Evolutionary conservation across 805 yeast species (phyloP).

Genomic region (Helenozyma baotianmanensis): DNA sequence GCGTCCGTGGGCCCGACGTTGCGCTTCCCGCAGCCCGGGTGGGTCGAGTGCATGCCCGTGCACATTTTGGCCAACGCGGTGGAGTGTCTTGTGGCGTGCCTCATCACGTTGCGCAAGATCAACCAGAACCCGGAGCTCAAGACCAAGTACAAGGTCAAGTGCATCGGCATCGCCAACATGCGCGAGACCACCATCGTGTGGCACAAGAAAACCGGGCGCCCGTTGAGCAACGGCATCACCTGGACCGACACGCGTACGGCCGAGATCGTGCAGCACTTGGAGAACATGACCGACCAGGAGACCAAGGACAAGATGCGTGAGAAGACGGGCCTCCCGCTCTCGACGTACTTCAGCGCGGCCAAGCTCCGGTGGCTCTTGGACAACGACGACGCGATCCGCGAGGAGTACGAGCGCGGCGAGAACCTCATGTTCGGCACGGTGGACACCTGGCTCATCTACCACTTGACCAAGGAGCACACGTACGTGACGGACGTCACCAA

Average conservation of each 20-base stretch:
- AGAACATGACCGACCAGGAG: conserved; percentile 48
- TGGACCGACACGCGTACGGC: conserved; percentile 95
- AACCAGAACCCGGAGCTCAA: conserved; percentile 49
- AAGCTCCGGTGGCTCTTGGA: conserved; percentile 87
- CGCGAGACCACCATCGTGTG: conserved; percentile 90
- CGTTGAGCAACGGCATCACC: conserved; percentile 83
- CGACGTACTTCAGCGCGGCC: conserved; percentile 88
- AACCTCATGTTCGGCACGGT: conserved; percentile 88
- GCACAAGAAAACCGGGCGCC: conserved; percentile 78
- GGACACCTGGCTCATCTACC: conserved; percentile 89
- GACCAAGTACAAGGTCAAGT: conserved; percentile 57
- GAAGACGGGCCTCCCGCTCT: conserved; percentile 79
- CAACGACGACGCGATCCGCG: conserved; percentile 61
- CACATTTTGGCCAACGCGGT: conserved; percentile 76
- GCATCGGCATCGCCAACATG: conserved; percentile 92
- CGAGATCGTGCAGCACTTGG: conserved; percentile 60
- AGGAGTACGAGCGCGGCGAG: conserved; percentile 69
- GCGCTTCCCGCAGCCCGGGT: conserved; percentile 75
- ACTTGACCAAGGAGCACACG: conserved; percentile 64
- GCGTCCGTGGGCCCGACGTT: conserved; percentile 62
- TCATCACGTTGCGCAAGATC: conserved; percentile 51
- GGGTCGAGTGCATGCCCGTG: conserved; percentile 92
- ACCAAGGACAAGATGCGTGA: conserved; percentile 54
- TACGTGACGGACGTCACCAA: conserved; percentile 86
- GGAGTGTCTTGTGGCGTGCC: conserved; percentile 69